Base-by-base conservation (phyloP, 441 rosid genomes). In the Mallotus japonicus region DNA sequence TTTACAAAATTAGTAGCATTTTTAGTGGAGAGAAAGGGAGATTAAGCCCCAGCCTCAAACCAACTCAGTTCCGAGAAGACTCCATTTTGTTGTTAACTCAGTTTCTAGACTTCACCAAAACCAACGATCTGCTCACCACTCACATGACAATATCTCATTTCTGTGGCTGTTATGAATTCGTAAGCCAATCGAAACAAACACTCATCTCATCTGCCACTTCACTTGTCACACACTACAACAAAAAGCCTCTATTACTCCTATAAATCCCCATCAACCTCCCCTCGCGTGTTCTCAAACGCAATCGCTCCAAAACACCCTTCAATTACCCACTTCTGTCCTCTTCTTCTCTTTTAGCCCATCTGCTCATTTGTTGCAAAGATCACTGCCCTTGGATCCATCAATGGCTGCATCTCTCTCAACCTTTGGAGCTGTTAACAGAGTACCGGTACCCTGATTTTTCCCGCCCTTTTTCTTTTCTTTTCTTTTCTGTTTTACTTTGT, bases 341-440 rank as follows among this genome's bases (percentile, higher is more conserved):
- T n/a, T 73, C 71, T 73, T 74, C 65, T 65, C 74, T 24, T 53
- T 1, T 37, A 4, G 8, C 20, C 58, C 50, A 2, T 4, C 28
- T 22, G 1, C 40, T 69, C 46, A 5, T 66, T 28, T 28, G 32
- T 28, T 28, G 32, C 32, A 28, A 28, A 28, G 32, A 28, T 76
- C 82, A 4, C 69, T 13, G 37, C 77, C 81, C 57, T 79, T 55
- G 68, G 72, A 63, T 74, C 3, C 1, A 28, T 28, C 82, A 58
- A 85, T 85, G 88, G 76, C 85, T 67, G 34, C 83, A 42, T 66
- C 78, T 44, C 70, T 83, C 53, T 82, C 80, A 2, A 58, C 88
- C 75, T 68, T 83, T 16, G 84, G 78, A 42, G 65, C 81, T 55
- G 73, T 77, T 62, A 81, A 79, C 78, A 75, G 75, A 67, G 58